Percentiles rank a stretch among this genome's conserved stretches.
phyloP scores from a whole-genome alignment of 192 early-diverging fungal species.

The Entophlyctis luteolus region DNA sequence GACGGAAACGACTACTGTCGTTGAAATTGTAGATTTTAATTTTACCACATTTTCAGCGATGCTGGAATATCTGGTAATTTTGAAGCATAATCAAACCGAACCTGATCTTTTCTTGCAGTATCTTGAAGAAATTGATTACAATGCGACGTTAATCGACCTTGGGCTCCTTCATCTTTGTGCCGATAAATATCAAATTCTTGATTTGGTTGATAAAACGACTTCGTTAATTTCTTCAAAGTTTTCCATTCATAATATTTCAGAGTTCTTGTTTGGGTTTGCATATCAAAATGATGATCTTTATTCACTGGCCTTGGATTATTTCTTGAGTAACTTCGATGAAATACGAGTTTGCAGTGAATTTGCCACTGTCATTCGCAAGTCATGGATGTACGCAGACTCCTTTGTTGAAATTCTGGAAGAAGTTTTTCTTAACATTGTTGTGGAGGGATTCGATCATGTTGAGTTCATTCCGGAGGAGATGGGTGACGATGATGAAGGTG shows the following conservation, averaged over 20 bases:
- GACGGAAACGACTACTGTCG: background rate
- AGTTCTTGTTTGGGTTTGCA: slow-evolving; percentile 1
- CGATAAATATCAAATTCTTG: slow-evolving; percentile 14
- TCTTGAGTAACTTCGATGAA: background rate
- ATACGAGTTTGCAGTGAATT: background rate
- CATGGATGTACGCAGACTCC: too few relatives aligned
- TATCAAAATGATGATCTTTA: background rate
- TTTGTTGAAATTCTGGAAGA: too few relatives aligned
- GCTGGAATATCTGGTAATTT: slow-evolving; percentile 24
- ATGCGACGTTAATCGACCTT: background rate
- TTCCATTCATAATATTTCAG: background rate
- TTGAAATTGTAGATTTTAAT: slow-evolving; percentile 24
- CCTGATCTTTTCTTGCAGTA: background rate
- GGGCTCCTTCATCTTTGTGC: slow-evolving; percentile 5
- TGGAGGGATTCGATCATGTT: too few relatives aligned
- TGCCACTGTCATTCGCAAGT: background rate
- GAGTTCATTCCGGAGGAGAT: too few relatives aligned
- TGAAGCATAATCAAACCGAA: too few relatives aligned
- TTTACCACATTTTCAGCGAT: slow-evolving; percentile 22
- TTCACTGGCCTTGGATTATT: background rate
- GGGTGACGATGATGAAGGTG: too few relatives aligned
- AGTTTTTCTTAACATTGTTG: too few relatives aligned
- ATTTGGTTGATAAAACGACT: background rate
- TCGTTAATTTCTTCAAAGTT: background rate
- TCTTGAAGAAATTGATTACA: background rate